phyloP scores from a whole-genome alignment of 257 asterid genomes.

The Ballota nigra region DNA sequence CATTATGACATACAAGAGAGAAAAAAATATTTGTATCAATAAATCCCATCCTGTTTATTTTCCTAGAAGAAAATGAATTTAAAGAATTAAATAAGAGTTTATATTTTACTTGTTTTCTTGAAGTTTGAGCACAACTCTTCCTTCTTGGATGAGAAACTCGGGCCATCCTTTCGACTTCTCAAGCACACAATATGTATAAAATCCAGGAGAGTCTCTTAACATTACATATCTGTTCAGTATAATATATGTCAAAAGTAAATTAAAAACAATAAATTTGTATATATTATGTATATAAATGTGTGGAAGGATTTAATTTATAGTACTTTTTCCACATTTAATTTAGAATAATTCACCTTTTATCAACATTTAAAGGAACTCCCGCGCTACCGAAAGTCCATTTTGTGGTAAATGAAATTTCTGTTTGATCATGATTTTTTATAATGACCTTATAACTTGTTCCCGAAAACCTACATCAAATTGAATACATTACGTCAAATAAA shows the following conservation, averaged over 20 bases:
- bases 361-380: conserved; percentile 48
- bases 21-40: no score
- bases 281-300: background rate
- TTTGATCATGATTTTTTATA: conserved; percentile 30
- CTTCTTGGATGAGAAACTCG: conserved; percentile 32
- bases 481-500: background rate
- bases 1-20: no score
- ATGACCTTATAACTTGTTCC: conserved; percentile 46
- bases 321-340: background rate
- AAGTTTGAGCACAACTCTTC: conserved; percentile 50
- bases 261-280: background rate
- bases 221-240: conserved; percentile 39
- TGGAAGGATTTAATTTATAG: background rate
- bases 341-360: conserved; percentile 42
- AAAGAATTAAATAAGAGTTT: no score
- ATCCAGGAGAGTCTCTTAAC: conserved; percentile 45
- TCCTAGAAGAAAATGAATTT: no score
- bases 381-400: conserved; percentile 31
- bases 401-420: conserved; percentile 52
- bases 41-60: no score
- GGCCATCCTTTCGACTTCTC: conserved; percentile 48
- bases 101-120: conserved; percentile 23
- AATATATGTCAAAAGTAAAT: background rate
- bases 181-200: conserved; percentile 47
- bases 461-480: conserved; percentile 29